A percentile compares a stretch with the other conserved stretches of the same genome.
Evolutionary conservation across 2,329 filamentous ascomycete genomes (phyloP).

Genomic region (Acrocalymma vagum): DNA sequence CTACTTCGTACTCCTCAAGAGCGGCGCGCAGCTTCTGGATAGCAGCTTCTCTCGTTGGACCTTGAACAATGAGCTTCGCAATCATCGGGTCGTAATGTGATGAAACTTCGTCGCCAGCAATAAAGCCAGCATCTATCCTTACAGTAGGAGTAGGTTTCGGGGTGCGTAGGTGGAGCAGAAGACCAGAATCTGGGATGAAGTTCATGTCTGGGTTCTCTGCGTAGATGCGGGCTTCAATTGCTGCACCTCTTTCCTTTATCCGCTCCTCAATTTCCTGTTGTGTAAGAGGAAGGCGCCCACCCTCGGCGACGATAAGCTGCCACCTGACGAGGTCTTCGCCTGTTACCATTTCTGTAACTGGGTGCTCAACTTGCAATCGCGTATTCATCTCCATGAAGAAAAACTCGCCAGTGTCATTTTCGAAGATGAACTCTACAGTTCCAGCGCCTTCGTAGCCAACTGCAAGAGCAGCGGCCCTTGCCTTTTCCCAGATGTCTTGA

Average conservation of each 20-base stretch:
- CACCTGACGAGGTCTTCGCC: conserved; percentile 87
- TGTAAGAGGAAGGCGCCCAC: conserved; percentile 70
- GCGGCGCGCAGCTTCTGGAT: conserved; percentile 84
- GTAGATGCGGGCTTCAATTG: conserved; percentile 96
- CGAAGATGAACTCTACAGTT: conserved; percentile 75
- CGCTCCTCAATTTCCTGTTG: conserved; percentile 72
- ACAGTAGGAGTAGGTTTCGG: conserved; percentile 75
- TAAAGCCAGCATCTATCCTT: conserved; percentile 92
- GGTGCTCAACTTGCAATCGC: conserved; percentile 93
- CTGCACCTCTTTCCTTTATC: conserved; percentile 81
- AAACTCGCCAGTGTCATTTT: conserved; percentile 71
- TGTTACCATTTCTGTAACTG: conserved; percentile 84
- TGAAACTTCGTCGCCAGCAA: conserved; percentile 89
- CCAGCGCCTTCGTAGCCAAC: conserved; percentile 73
- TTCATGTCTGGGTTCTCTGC: conserved; percentile 91
- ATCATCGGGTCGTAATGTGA: conserved; percentile 99
- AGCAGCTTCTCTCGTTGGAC: conserved; percentile 78
- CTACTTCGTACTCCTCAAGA: conserved; percentile 88
- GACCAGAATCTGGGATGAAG: conserved; percentile 94
- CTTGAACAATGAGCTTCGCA: conserved; percentile 93
- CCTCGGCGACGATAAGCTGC: conserved; percentile 89
- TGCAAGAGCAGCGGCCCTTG: conserved; percentile 68
- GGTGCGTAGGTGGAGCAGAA: conserved; percentile 81
- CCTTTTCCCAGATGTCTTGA: conserved; percentile 72
- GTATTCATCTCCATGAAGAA: conserved; percentile 82